phyloP scores from a whole-genome alignment of 352 stramenopile species.

The Thalassiosira livingstoniorum region DNA sequence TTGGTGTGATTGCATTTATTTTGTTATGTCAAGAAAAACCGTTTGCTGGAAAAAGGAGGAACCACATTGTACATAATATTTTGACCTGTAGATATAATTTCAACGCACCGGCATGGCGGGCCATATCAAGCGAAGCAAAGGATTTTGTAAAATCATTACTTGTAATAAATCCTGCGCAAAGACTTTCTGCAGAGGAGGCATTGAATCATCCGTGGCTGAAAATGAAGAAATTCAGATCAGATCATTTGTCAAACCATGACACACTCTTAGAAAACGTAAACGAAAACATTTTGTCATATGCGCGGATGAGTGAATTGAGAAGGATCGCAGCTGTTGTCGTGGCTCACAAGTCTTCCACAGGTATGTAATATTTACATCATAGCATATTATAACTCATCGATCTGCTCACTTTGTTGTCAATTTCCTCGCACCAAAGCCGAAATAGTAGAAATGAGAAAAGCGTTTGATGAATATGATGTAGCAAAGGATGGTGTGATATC shows the following conservation, averaged over 20 bases:
- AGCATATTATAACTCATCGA: not conserved
- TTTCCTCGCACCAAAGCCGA: constrained; percentile 56
- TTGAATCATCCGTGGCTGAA: constrained; percentile 77
- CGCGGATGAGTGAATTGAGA: constrained; percentile 71
- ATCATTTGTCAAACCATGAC: constrained; percentile 47
- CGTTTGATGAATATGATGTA: constrained; percentile 83
- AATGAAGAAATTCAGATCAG: constrained; percentile 60
- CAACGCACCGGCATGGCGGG: constrained; percentile 91
- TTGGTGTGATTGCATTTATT: constrained; percentile 85
- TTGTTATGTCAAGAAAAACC: constrained; percentile 80
- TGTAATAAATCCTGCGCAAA: constrained; percentile 89
- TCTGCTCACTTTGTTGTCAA: not conserved
- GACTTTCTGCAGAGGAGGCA: constrained; percentile 88
- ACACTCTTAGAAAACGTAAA: constrained; percentile 62
- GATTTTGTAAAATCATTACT: constrained; percentile 93
- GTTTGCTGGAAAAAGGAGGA: constrained; percentile 72
- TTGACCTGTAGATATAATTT: constrained; percentile 83
- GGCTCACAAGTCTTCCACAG: constrained; percentile 77
- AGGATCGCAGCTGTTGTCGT: constrained; percentile 85
- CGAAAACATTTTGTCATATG: constrained; percentile 76
- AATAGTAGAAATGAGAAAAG: constrained; percentile 79
- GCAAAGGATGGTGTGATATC: constrained; percentile 80
- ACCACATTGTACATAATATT: constrained; percentile 71
- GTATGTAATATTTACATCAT: not conserved
- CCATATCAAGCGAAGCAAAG: constrained; percentile 93